Evolutionary conservation across 768 basidiomycete species (phyloP), one percentile per base, ranked within the genome.

Genomic region (Mycena sanguinolenta): DNA sequence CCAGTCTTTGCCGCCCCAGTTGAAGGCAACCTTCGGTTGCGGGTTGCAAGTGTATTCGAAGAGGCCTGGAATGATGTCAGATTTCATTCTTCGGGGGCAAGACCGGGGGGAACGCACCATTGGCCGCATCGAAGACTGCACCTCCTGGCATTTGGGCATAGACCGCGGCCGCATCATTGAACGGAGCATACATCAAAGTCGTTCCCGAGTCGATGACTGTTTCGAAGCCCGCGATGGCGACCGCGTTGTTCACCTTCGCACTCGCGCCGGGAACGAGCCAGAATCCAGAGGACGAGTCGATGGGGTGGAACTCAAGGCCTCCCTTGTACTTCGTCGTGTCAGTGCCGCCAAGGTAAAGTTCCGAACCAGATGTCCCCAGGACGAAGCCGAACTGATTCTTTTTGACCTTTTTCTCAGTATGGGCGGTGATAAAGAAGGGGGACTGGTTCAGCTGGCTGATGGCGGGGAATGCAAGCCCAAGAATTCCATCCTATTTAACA

Each of bases 1-100:
- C 74, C 79, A 84, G 0, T 71, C 49, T 54, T 77, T 73, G 25
- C 79, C 79, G 63, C 81, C 81, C 74, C 84, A 83, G 9, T 74
- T 75, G 71, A 87, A 77, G 8, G 76, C 68, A 17, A 85, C 64
- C 2, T 66, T 58, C 16, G 77, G 74, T 19, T 73, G 63, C 16
- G 70, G 55, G 12, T 60, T 38, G 68, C 80, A 81, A 74, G 79
- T 70, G 39, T 44, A 60, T 1, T 27, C 39, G 59, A 46, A 60
- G 9, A 46, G 30, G 44, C 44, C 44, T 46, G 21, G 7, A 17
- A 8, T n/a, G 44, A n/a, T 8, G n/a, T 21, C 44, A n/a, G 19
- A 46, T n/a, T 39, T n/a, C n/a, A 7, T 23, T 7, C n/a, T 19
- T 16, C 19, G 44, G 19, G n/a, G 8, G 9, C 16, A n/a, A 12